Evolutionary conservation across 805 yeast genomes (phyloP).

Genomic region (Crinitomyces ghanaensis): DNA sequence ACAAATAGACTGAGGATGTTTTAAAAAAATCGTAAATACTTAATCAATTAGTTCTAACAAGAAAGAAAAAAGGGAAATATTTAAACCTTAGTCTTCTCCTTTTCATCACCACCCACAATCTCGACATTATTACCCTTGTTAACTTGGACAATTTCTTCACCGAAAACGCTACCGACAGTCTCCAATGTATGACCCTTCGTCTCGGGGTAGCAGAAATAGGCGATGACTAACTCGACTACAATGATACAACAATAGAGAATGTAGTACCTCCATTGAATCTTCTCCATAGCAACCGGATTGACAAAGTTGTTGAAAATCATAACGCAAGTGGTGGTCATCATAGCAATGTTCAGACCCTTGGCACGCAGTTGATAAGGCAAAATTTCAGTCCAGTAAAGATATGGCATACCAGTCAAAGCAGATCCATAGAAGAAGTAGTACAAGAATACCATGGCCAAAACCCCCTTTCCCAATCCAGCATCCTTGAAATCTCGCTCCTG

Average conservation of each 20-base stretch:
- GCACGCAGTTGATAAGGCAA: conserved; percentile 27
- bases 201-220: conserved; percentile 31
- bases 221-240: conserved; percentile 23
- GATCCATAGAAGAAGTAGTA: conserved; percentile 1
- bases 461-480: conserved; percentile 15
- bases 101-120: too few relatives aligned
- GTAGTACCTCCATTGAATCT: conserved; percentile 35
- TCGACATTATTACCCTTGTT: too few relatives aligned
- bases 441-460: conserved; percentile 6
- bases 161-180: conserved; percentile 34
- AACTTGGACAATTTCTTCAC: conserved; percentile 3
- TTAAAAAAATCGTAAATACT: too few relatives aligned
- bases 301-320: conserved; percentile 24
- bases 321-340: conserved; percentile 5
- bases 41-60: too few relatives aligned
- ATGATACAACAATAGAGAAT: conserved; percentile 22
- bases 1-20: too few relatives aligned
- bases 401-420: conserved; percentile 5
- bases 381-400: conserved; percentile 16
- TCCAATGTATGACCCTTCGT: conserved; percentile 35
- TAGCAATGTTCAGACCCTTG: conserved; percentile 28
- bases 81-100: too few relatives aligned
- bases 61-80: too few relatives aligned
- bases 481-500: conserved; percentile 5
- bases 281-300: conserved; percentile 31